Evolutionary conservation across 192 early-diverging fungal species (phyloP).

Genomic region (Coemansia erecta): DNA sequence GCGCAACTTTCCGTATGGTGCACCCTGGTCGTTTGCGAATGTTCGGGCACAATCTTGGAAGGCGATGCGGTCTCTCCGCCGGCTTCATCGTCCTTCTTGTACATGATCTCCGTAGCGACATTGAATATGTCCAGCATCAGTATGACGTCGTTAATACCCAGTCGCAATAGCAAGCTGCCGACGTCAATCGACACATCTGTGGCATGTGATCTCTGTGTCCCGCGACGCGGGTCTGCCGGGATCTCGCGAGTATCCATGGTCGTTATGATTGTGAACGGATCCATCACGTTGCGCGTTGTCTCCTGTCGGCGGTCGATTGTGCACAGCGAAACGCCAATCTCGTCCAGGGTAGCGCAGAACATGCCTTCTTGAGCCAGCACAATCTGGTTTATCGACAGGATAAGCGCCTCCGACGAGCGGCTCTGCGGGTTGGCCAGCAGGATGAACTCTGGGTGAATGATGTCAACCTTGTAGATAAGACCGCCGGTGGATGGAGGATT

Average conservation of each 20-base stretch:
- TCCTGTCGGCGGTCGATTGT: constrained; percentile 79
- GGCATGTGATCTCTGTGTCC: constrained; percentile 46
- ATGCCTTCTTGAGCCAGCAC: constrained; percentile 77
- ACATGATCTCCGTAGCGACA: constrained; percentile 63
- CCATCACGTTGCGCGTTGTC: constrained; percentile 81
- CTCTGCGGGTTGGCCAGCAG: constrained; percentile 74
- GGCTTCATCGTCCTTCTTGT: constrained; percentile 13
- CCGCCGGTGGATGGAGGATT: constrained; percentile 23
- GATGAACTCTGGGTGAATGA: constrained; percentile 80
- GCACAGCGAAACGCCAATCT: constrained; percentile 89
- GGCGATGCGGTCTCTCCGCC: too few species aligned
- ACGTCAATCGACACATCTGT: constrained; percentile 73
- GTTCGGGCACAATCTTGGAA: not conserved
- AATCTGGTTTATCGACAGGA: constrained; percentile 78
- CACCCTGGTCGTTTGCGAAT: not conserved
- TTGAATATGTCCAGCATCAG: constrained; percentile 83
- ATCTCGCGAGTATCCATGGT: constrained; percentile 73
- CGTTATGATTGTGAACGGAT: constrained; percentile 82
- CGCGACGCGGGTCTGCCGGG: constrained; percentile 42
- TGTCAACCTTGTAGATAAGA: constrained; percentile 73
- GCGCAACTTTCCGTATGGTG: too few species aligned
- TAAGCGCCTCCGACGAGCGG: constrained; percentile 79
- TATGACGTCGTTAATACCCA: constrained; percentile 84
- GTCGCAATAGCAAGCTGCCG: constrained; percentile 71
- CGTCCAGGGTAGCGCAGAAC: constrained; percentile 70